phyloP scores from a whole-genome alignment of 2,329 filamentous ascomycete species.

The Hawksworthiomyces lignivorus region DNA sequence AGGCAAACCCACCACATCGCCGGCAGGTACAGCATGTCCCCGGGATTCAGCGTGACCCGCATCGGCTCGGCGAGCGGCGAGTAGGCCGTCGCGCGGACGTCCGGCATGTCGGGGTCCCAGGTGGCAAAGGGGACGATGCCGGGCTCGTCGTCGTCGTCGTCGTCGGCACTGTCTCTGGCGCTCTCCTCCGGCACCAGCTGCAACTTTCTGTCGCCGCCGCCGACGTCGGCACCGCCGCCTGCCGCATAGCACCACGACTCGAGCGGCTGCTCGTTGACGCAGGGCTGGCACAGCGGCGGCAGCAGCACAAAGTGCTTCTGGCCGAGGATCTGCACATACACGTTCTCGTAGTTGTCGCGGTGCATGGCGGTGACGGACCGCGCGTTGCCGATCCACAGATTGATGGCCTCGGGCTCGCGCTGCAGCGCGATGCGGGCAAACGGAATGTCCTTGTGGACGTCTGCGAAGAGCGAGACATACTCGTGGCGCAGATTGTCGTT shows the following conservation, averaged over 20 bases:
- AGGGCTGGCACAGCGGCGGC: slow-evolving; percentile 62
- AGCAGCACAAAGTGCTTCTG: slow-evolving; percentile 68
- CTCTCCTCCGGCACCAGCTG: slow-evolving; percentile 20
- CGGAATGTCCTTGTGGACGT: slow-evolving; percentile 57
- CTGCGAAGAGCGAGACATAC: slow-evolving; percentile 54
- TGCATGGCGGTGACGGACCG: slow-evolving; percentile 64
- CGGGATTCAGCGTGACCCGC: slow-evolving; percentile 59
- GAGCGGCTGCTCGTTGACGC: slow-evolving; percentile 57
- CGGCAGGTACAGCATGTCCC: slow-evolving; percentile 77
- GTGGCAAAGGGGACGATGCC: slow-evolving; percentile 55
- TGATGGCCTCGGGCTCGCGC: slow-evolving; percentile 63
- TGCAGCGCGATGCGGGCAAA: slow-evolving; percentile 67
- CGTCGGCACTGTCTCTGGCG: slow-evolving; percentile 15
- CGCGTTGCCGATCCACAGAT: slow-evolving; percentile 75
- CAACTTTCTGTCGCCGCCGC: slow-evolving; percentile 8
- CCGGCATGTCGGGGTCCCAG: slow-evolving; percentile 64
- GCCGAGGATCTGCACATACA: slow-evolving; percentile 70
- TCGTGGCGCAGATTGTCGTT: slow-evolving; percentile 76
- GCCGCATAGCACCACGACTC: slow-evolving; percentile 49
- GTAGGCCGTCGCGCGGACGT: slow-evolving; percentile 43
- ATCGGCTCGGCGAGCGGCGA: slow-evolving; percentile 53
- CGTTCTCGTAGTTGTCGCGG: slow-evolving; percentile 79
- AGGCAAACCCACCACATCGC: slow-evolving; percentile 58
- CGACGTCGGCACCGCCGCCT: background rate
- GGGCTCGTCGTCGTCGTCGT: slow-evolving; percentile 19